These are phyloP conservation scores for Taiozyma onychis DNA, from an alignment of 1,139 yeast genomes.

Conservation along the genomic window DNA sequence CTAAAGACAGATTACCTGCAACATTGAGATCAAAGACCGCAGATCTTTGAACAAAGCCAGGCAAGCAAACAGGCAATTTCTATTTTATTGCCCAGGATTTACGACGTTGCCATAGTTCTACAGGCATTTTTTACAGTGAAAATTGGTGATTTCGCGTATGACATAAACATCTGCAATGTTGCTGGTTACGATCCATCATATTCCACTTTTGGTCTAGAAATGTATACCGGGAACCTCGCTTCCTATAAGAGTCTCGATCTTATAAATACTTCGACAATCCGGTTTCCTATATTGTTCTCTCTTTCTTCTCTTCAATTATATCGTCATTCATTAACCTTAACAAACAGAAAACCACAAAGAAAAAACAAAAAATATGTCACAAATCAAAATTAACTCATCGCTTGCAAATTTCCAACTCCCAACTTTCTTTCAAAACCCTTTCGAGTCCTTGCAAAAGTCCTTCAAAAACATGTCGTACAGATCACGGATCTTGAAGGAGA, in stretches of 20 bases:
- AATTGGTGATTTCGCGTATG: not conserved
- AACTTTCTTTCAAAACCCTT: constrained; percentile 2
- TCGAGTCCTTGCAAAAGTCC: constrained; percentile 4
- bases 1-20: not conserved
- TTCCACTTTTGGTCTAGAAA: too few species aligned
- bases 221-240: too few species aligned
- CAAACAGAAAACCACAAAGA: too few species aligned
- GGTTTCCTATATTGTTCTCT: not conserved
- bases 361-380: not conserved
- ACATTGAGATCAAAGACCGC: not conserved
- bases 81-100: not conserved
- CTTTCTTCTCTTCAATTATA: not conserved
- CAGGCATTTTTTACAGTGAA: not conserved
- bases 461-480: constrained; percentile 9
- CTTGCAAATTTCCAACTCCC: not conserved
- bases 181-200: not conserved
- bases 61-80: not conserved
- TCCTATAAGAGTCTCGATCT: not conserved
- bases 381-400: not conserved
- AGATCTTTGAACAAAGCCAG: not conserved
- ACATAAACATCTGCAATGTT: not conserved
- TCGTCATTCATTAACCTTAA: too few species aligned
- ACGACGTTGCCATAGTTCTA: not conserved
- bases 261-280: not conserved
- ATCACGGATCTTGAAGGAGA: constrained; percentile 18